Percentiles rank a stretch among this genome's conserved stretches.
phyloP scores from a whole-genome alignment of 2,329 filamentous ascomycete genomes.

The Calonectria naviculata region DNA sequence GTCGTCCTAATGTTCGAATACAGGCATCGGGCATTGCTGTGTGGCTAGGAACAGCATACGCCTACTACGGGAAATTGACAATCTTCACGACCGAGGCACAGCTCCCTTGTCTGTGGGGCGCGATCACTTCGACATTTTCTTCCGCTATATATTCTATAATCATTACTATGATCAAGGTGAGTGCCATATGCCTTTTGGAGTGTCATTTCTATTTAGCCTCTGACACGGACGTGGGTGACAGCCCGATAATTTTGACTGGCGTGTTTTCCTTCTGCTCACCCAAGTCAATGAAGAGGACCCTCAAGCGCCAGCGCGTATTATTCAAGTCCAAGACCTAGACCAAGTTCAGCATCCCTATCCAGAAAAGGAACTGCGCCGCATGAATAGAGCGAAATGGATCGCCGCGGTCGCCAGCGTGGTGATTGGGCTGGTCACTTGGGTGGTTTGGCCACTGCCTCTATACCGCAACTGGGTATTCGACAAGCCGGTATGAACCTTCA shows the following conservation, averaged over 20 bases:
- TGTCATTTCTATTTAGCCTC: neutral
- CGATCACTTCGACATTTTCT: constrained; percentile 17
- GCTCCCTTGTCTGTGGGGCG: constrained; percentile 20
- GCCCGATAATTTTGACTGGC: constrained; percentile 21
- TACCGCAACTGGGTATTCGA: constrained; percentile 18
- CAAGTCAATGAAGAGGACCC: constrained; percentile 11
- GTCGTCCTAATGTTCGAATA: neutral
- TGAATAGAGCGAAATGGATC: constrained; percentile 15
- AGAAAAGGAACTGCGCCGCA: constrained; percentile 12
- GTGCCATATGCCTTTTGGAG: neutral
- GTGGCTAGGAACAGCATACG: constrained; percentile 16
- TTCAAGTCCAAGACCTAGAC: constrained; percentile 14
- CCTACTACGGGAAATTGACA: constrained; percentile 18
- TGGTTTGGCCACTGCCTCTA: constrained; percentile 17
- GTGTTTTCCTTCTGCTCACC: constrained; percentile 15
- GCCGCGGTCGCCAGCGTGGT: constrained; percentile 8
- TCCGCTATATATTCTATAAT: constrained; percentile 19
- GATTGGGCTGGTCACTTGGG: constrained; percentile 18
- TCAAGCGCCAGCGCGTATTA: constrained; percentile 5
- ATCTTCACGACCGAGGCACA: constrained; percentile 17
- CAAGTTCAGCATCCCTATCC: constrained; percentile 17
- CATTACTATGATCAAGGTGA: constrained; percentile 16
- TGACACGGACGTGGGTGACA: neutral
- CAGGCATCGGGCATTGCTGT: constrained; percentile 16
- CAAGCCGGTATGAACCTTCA: constrained; percentile 2